Evolutionary conservation across 2,329 filamentous ascomycete species (phyloP).

Genomic region (Aspergillus terreus): DNA sequence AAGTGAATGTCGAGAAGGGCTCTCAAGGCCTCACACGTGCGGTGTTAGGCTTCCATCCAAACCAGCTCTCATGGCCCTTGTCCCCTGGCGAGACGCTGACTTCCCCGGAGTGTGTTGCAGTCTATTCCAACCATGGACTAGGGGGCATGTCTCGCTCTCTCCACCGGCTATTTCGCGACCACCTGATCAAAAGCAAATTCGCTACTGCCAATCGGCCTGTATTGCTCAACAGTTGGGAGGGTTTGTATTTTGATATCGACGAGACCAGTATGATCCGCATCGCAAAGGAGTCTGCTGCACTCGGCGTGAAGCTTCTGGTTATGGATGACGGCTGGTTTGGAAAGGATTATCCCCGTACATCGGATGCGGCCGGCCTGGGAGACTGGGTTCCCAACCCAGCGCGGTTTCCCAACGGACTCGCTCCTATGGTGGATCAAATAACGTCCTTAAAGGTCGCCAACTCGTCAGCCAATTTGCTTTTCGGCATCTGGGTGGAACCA

Average conservation of each 20-base stretch:
- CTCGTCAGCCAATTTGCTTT: slow-evolving; percentile 49
- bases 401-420: slow-evolving; percentile 57
- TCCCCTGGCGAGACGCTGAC: slow-evolving; percentile 54
- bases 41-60: slow-evolving; percentile 58
- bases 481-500: slow-evolving; percentile 65
- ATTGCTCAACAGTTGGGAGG: slow-evolving; percentile 65
- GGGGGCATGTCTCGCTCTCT: slow-evolving; percentile 61
- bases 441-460: slow-evolving; percentile 49
- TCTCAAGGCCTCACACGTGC: slow-evolving; percentile 61
- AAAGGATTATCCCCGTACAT: slow-evolving; percentile 56
- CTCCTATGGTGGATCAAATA: slow-evolving; percentile 50
- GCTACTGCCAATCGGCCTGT: slow-evolving; percentile 51
- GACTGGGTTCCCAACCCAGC: slow-evolving; percentile 60
- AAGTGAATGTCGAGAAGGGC: slow-evolving; percentile 58
- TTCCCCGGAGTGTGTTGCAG: slow-evolving; percentile 60
- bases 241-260: slow-evolving; percentile 57
- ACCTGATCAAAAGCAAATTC: slow-evolving; percentile 57
- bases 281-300: slow-evolving; percentile 53
- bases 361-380: slow-evolving; percentile 57
- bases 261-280: slow-evolving; percentile 53
- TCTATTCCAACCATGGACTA: slow-evolving; percentile 58
- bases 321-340: slow-evolving; percentile 68
- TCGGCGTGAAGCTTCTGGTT: slow-evolving; percentile 62
- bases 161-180: slow-evolving; percentile 59
- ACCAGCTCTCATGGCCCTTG: slow-evolving; percentile 58